Conservation (phyloP, 1,139 yeast genomes). For the Candida sp. region DNA sequence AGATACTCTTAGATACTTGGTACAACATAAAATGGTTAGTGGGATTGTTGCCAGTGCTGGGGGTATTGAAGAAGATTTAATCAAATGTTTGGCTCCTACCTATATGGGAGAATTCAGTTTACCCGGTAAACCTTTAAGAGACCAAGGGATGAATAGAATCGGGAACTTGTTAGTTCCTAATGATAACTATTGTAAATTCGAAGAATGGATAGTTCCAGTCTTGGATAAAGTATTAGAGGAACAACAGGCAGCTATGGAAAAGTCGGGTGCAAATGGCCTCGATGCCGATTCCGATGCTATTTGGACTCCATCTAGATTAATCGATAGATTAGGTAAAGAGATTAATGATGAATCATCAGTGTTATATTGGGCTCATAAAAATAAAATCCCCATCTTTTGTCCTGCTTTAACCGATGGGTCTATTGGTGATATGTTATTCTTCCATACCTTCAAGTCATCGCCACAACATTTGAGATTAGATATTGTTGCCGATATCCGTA, state of each 20-base stretch:
- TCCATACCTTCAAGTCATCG: constrained; percentile 94
- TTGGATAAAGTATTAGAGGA: constrained; percentile 85
- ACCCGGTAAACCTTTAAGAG: constrained; percentile 79
- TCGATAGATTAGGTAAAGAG: constrained; percentile 92
- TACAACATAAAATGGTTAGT: constrained; percentile 90
- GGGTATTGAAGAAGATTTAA: constrained; percentile 95
- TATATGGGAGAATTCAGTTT: constrained; percentile 87
- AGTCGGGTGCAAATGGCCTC: constrained; percentile 58
- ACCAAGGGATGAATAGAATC: constrained; percentile 95
- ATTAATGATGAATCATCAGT: constrained; percentile 94
- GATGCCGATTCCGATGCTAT: constrained; percentile 43
- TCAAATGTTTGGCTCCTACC: constrained; percentile 95
- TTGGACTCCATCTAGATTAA: constrained; percentile 94
- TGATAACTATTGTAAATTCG: constrained; percentile 95
- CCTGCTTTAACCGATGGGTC: constrained; percentile 99
- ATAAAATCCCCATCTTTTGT: constrained; percentile 92
- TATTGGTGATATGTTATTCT: constrained; percentile 97
- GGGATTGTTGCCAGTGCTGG: constrained; percentile 97
- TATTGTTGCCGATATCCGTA: constrained; percentile 90
- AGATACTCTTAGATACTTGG: constrained; percentile 84
- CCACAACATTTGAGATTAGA: constrained; percentile 88
- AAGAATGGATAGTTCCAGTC: constrained; percentile 97
- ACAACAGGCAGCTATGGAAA: constrained; percentile 66
- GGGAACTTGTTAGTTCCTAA: constrained; percentile 97
- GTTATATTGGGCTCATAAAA: constrained; percentile 96